Percentiles rank a stretch among this genome's conserved stretches.
These are phyloP conservation scores for Leccinum pachyderme DNA, from an alignment of 1,284 basidiomycete genomes.

Conservation along the genomic window DNA sequence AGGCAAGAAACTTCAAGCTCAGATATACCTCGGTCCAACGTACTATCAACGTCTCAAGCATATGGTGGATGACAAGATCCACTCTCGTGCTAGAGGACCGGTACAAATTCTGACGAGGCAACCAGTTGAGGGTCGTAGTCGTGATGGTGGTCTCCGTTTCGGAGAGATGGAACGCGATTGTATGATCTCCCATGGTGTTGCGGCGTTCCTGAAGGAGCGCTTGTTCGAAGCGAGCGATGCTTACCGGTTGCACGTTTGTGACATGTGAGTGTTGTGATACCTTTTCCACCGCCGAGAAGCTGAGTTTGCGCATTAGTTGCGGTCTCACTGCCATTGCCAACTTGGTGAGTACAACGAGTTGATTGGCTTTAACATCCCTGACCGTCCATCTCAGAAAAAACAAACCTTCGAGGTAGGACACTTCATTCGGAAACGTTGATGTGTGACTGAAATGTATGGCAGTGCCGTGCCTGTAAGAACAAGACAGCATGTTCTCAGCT, in stretches of 20 bases:
- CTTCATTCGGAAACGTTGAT: not conserved
- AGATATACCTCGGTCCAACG: conserved; percentile 97
- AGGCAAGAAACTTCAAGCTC: conserved; percentile 94
- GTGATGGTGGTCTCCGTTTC: conserved; percentile 98
- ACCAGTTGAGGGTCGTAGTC: conserved; percentile 98
- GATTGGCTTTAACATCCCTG: conserved; percentile 8
- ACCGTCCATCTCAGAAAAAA: conserved; percentile 59
- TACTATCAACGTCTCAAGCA: conserved; percentile 99
- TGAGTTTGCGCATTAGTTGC: conserved; percentile 53
- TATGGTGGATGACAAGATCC: conserved; percentile 99
- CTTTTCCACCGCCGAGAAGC: not conserved
- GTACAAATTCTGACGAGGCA: conserved; percentile 98
- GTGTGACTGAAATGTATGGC: conserved; percentile 5
- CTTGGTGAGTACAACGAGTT: conserved; percentile 51
- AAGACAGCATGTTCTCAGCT: conserved; percentile 91
- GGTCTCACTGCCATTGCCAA: conserved; percentile 95
- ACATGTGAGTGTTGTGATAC: conserved; percentile 65
- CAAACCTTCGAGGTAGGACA: conserved; percentile 71
- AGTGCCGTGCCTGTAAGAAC: conserved; percentile 91
- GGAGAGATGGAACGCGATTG: conserved; percentile 99
- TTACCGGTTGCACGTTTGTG: conserved; percentile 95
- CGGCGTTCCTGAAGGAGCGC: conserved; percentile 94
- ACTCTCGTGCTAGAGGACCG: conserved; percentile 95
- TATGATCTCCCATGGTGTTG: conserved; percentile 99
- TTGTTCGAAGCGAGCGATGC: conserved; percentile 93